Evolutionary conservation across 352 stramenopile genomes (phyloP).

Genomic region (Globisporangium alternatum): DNA sequence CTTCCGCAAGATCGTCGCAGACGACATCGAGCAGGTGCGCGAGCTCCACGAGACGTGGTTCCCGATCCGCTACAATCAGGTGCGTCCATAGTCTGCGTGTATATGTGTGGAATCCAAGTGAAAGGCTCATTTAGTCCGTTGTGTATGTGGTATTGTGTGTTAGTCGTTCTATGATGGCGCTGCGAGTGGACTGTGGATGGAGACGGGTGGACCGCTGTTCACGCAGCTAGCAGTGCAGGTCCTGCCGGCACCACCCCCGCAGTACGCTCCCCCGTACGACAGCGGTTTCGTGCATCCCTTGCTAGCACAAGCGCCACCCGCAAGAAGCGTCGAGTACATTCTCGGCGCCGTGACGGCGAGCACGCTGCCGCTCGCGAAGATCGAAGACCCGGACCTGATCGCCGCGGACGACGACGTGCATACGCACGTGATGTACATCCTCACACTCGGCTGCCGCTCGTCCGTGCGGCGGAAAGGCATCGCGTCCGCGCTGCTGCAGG

Average conservation of each 20-base stretch:
- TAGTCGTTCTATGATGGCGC: slow-evolving; percentile 93
- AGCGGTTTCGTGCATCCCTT: background rate
- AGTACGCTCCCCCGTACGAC: slow-evolving; percentile 6
- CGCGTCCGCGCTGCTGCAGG: slow-evolving; percentile 86
- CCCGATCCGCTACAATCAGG: slow-evolving; percentile 94
- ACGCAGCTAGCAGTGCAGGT: slow-evolving; percentile 79
- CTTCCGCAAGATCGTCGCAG: slow-evolving; percentile 66
- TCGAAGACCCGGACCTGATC: slow-evolving; percentile 61
- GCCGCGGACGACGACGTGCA: slow-evolving; percentile 55
- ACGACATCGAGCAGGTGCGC: slow-evolving; percentile 90
- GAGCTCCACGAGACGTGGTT: slow-evolving; percentile 96
- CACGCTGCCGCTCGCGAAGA: slow-evolving; percentile 70
- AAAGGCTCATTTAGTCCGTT: too few species aligned
- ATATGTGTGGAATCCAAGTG: background rate
- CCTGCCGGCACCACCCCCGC: slow-evolving; percentile 19
- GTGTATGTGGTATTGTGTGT: background rate
- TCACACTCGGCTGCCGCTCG: slow-evolving; percentile 90
- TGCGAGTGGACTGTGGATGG: slow-evolving; percentile 81
- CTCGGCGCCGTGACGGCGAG: slow-evolving; percentile 90
- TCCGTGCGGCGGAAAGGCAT: slow-evolving; percentile 89
- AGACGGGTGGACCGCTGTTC: slow-evolving; percentile 88
- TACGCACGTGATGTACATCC: slow-evolving; percentile 95
- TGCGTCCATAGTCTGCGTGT: slow-evolving; percentile 11
- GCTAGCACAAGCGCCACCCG: slow-evolving; percentile 2
- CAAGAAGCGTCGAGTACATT: slow-evolving; percentile 40